Percentiles rank a stretch among this genome's conserved stretches.
phyloP scores from a whole-genome alignment of 176 grass and related monocot species.

The Avena sativa region DNA sequence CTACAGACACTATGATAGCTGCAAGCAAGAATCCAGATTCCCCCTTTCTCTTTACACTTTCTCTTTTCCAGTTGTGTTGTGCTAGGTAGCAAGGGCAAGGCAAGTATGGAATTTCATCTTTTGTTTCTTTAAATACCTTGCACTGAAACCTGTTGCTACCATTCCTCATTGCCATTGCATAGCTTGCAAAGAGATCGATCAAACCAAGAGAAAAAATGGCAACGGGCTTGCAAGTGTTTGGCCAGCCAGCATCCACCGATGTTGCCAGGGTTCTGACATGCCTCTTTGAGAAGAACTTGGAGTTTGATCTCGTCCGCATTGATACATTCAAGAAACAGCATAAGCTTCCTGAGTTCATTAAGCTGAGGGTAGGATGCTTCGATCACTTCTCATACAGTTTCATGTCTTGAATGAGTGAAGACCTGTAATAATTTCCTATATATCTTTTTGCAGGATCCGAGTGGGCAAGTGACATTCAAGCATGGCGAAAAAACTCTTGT shows the following conservation, averaged over 20 bases:
- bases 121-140: conserved; percentile 59
- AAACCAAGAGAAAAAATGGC: conserved; percentile 53
- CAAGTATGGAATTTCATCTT: conserved; percentile 62
- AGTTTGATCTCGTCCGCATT: conserved; percentile 78
- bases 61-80: conserved; percentile 53
- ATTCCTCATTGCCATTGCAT: conserved; percentile 42
- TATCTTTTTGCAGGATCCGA: conserved; percentile 70
- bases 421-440: not conserved
- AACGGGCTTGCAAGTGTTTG: conserved; percentile 73
- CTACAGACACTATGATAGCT: conserved; percentile 51
- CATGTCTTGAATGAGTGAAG: conserved; percentile 9
- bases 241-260: conserved; percentile 79
- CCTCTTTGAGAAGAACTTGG: conserved; percentile 86
- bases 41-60: conserved; percentile 66
- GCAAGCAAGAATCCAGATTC: conserved; percentile 65
- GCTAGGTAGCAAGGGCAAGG: conserved; percentile 70
- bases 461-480: conserved; percentile 83
- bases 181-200: conserved; percentile 46
- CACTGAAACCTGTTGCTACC: conserved; percentile 23
- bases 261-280: conserved; percentile 84
- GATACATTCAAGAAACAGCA: conserved; percentile 77
- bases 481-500: conserved; percentile 72
- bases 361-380: conserved; percentile 50
- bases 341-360: conserved; percentile 81
- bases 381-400: not conserved